Conservation (phyloP, 371 early-diverging fungal species). For the Haplosporangium sp. region DNA sequence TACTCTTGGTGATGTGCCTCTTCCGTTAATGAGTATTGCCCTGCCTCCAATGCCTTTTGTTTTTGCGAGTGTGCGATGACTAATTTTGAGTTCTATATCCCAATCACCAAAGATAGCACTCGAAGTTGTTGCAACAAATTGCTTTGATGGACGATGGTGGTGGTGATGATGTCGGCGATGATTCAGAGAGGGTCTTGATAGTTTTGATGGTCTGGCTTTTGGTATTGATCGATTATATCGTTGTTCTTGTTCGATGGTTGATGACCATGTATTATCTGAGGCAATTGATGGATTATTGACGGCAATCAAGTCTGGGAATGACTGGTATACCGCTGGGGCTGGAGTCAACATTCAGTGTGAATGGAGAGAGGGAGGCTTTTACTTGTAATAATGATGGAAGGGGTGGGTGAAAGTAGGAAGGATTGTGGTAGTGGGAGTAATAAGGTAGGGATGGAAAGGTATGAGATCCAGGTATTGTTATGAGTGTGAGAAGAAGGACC, state of each 20-base stretch:
- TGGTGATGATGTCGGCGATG: conserved; percentile 15
- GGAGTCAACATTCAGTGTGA: conserved; percentile 17
- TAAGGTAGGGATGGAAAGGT: no score
- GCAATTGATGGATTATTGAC: background rate
- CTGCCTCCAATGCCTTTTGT: conserved; percentile 9
- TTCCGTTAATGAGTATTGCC: background rate
- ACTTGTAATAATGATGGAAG: background rate
- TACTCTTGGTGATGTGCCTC: conserved; percentile 3
- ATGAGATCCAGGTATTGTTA: no score
- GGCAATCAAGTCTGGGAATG: conserved; percentile 14
- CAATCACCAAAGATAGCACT: conserved; percentile 39
- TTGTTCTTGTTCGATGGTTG: background rate
- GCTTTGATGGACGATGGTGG: conserved; percentile 24
- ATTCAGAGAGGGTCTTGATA: conserved; percentile 8
- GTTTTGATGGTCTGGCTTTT: conserved; percentile 26
- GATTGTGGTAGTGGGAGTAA: background rate
- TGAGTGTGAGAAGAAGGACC: background rate
- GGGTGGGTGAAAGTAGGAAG: background rate
- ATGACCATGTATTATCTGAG: conserved; percentile 8
- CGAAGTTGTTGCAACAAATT: conserved; percentile 31
- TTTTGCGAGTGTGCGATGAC: conserved; percentile 24
- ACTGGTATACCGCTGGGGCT: conserved; percentile 8
- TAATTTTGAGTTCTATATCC: conserved; percentile 36
- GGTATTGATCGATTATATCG: conserved; percentile 12
- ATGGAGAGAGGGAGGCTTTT: background rate